These are phyloP conservation scores for Diplotaxis tenuifolia DNA, from an alignment of 345 rosid genomes.

Conservation along the genomic window DNA sequence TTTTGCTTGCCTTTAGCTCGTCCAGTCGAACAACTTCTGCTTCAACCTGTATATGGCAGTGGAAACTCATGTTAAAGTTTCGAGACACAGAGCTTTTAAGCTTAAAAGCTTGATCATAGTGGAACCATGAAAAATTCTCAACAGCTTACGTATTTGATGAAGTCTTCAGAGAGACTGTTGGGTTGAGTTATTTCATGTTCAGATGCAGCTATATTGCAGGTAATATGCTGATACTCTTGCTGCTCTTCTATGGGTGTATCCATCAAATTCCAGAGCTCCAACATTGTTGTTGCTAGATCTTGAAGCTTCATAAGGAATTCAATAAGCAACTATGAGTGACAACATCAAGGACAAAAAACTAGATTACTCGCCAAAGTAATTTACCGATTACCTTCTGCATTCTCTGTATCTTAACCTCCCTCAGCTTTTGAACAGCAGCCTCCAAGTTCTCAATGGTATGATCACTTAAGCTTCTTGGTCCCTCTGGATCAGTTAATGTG, in stretches of 20 bases:
- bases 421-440: slow-evolving; percentile 22
- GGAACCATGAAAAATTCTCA: background rate
- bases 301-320: slow-evolving; percentile 62
- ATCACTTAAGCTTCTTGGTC: slow-evolving; percentile 53
- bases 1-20: slow-evolving; percentile 54
- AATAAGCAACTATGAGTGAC: slow-evolving; percentile 2
- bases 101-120: slow-evolving; percentile 11
- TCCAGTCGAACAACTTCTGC: slow-evolving; percentile 87
- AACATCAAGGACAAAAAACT: background rate
- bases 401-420: slow-evolving; percentile 70
- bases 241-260: slow-evolving; percentile 98
- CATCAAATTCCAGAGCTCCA: slow-evolving; percentile 98
- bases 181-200: slow-evolving; percentile 91
- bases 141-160: slow-evolving; percentile 70
- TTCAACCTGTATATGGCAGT: slow-evolving; percentile 58
- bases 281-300: slow-evolving; percentile 89
- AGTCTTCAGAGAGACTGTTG: slow-evolving; percentile 73
- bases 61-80: slow-evolving; percentile 16
- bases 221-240: slow-evolving; percentile 79
- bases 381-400: slow-evolving; percentile 68
- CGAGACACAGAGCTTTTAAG: background rate
- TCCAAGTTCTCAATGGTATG: slow-evolving; percentile 53
- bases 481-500: slow-evolving; percentile 53
- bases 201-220: slow-evolving; percentile 91
- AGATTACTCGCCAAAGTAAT: background rate